phyloP scores from a whole-genome alignment of 2,329 filamentous ascomycete species.

The Claviceps fusiformis region DNA sequence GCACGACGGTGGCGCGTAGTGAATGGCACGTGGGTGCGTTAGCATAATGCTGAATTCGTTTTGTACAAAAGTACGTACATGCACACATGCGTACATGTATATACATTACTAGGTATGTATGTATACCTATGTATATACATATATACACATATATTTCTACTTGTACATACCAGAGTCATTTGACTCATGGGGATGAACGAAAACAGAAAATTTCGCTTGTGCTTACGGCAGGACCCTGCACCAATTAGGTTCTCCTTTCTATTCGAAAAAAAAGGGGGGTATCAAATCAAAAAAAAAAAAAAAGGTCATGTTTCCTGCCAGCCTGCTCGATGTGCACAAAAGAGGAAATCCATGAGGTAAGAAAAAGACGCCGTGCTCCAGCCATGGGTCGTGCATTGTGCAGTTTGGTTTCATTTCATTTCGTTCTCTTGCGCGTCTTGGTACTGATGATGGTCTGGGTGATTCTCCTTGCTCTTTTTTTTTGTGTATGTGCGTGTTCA shows the following conservation, averaged over 20 bases:
- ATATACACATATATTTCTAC: background rate
- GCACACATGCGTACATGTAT: background rate
- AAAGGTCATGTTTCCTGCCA: no score
- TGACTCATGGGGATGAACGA: no score
- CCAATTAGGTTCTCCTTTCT: background rate
- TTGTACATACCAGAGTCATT: background rate
- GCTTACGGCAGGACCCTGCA: background rate
- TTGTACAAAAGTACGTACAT: background rate
- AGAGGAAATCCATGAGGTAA: background rate
- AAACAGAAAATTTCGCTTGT: background rate
- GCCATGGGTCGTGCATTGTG: no score
- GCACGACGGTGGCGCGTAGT: background rate
- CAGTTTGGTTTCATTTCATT: no score
- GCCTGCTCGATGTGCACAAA: no score
- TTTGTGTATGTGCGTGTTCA: background rate
- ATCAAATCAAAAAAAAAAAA: background rate
- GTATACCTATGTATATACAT: background rate
- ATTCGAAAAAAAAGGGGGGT: background rate
- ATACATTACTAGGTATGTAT: background rate
- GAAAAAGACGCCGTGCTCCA: background rate
- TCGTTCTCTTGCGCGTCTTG: no score
- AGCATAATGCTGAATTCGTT: no score
- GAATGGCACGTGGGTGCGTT: background rate
- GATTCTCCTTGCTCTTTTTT: background rate
- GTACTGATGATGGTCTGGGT: no score